Percentiles rank a stretch among this genome's conserved stretches.
Conservation (phyloP, 345 rosid species). For the Gossypium anomalum region DNA sequence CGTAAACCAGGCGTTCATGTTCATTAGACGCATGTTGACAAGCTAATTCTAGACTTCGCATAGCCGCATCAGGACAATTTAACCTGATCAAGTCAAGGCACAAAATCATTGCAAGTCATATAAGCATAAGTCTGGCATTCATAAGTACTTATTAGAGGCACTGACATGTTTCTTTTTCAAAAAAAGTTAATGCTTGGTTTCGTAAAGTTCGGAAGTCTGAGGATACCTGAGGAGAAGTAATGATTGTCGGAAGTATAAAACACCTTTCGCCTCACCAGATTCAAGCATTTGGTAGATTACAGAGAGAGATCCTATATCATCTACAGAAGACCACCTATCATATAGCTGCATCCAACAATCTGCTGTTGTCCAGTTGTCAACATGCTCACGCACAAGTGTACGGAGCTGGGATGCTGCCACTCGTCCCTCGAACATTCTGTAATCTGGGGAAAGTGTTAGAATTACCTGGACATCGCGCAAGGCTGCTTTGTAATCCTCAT, state of each 20-base stretch:
- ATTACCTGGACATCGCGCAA: constrained; percentile 88
- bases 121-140: background rate
- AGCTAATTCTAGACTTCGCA: constrained; percentile 93
- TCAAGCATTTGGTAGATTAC: constrained; percentile 99
- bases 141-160: background rate
- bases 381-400: constrained; percentile 83
- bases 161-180: no score
- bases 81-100: constrained; percentile 44
- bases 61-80: constrained; percentile 93
- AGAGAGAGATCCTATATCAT: constrained; percentile 94
- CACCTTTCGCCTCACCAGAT: constrained; percentile 81
- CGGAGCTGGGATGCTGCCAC: constrained; percentile 81
- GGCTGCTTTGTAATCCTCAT: constrained; percentile 76
- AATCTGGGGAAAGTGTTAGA: constrained; percentile 81
- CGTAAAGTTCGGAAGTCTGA: background rate
- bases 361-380: constrained; percentile 86
- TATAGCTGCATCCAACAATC: constrained; percentile 98
- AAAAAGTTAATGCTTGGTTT: no score
- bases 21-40: constrained; percentile 79
- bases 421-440: constrained; percentile 88
- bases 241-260: constrained; percentile 93
- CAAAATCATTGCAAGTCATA: background rate
- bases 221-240: constrained; percentile 83
- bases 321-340: constrained; percentile 93
- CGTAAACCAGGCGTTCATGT: constrained; percentile 87